These are phyloP conservation scores for Geosmithia flava DNA, from an alignment of 2,329 filamentous ascomycete species.

Conservation along the genomic window DNA sequence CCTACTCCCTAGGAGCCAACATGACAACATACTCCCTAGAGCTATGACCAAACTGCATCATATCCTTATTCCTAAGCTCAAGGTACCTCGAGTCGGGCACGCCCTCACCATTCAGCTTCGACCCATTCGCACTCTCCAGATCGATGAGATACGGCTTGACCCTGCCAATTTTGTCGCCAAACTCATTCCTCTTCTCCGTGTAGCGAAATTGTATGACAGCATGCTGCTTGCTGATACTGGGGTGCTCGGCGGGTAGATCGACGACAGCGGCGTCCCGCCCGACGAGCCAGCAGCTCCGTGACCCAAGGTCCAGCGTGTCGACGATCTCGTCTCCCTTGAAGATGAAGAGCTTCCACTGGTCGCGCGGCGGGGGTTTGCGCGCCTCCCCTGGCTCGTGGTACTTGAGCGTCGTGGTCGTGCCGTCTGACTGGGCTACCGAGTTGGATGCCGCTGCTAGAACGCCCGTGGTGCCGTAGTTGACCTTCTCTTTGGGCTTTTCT, in stretches of 20 bases:
- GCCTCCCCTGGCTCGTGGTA: slow-evolving; percentile 94
- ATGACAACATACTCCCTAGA: slow-evolving; percentile 93
- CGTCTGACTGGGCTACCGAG: slow-evolving; percentile 58
- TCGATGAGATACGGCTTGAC: slow-evolving; percentile 88
- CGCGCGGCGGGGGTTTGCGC: slow-evolving; percentile 67
- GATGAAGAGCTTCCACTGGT: slow-evolving; percentile 81
- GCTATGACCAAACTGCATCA: slow-evolving; percentile 78
- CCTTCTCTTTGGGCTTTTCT: slow-evolving; percentile 64
- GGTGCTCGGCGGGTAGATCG: slow-evolving; percentile 77
- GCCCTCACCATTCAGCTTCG: slow-evolving; percentile 62
- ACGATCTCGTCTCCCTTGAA: slow-evolving; percentile 77
- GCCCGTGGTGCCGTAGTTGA: slow-evolving; percentile 74
- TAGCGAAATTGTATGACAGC: slow-evolving; percentile 89
- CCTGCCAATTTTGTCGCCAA: slow-evolving; percentile 66
- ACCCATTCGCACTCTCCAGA: slow-evolving; percentile 87
- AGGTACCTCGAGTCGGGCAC: slow-evolving; percentile 69
- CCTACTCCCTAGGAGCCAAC: slow-evolving; percentile 44
- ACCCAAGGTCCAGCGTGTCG: slow-evolving; percentile 66
- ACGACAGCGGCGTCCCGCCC: slow-evolving; percentile 72
- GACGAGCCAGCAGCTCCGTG: slow-evolving; percentile 80
- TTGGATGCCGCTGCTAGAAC: slow-evolving; percentile 83
- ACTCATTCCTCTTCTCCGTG: slow-evolving; percentile 73
- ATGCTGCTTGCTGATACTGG: slow-evolving; percentile 90
- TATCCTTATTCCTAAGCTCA: slow-evolving; percentile 79
- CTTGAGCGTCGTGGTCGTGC: slow-evolving; percentile 64